phyloP scores from a whole-genome alignment of 2,329 filamentous ascomycete genomes.

The Tympanopsis confertula region DNA sequence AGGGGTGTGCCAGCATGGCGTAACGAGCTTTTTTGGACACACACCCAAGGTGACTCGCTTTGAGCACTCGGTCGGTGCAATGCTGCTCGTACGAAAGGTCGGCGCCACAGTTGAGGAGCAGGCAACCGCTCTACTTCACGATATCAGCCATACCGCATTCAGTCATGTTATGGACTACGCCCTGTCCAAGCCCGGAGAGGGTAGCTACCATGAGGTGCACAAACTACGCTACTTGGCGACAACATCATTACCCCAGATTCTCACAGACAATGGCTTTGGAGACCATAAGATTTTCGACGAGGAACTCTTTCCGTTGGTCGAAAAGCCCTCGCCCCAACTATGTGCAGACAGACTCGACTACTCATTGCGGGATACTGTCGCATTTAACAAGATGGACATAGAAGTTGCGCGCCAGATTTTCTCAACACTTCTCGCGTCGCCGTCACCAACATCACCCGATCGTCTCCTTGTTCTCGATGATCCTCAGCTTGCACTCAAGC shows the following conservation, averaged over 20 bases:
- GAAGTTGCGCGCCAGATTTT: slow-evolving; percentile 15
- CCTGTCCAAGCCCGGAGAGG: slow-evolving; percentile 19
- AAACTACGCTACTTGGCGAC: slow-evolving; percentile 20
- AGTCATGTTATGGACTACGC: slow-evolving; percentile 26
- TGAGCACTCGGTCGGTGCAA: slow-evolving; percentile 25
- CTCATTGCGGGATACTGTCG: slow-evolving; percentile 19
- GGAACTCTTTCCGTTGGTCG: slow-evolving; percentile 23
- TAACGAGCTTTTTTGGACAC: slow-evolving; percentile 19
- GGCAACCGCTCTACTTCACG: slow-evolving; percentile 23
- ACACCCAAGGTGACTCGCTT: slow-evolving; percentile 21
- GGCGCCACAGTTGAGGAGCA: slow-evolving; percentile 21
- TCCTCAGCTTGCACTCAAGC: slow-evolving; percentile 12
- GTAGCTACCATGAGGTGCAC: slow-evolving; percentile 25
- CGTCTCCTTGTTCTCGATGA: slow-evolving; percentile 19
- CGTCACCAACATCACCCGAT: slow-evolving; percentile 8
- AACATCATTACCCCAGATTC: slow-evolving; percentile 18
- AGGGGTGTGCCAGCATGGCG: slow-evolving; percentile 22
- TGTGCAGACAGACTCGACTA: slow-evolving; percentile 27
- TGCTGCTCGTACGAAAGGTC: slow-evolving; percentile 21
- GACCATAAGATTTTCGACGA: slow-evolving; percentile 18
- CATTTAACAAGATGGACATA: slow-evolving; percentile 16
- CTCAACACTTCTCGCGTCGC: slow-evolving; percentile 14
- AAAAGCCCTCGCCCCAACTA: slow-evolving; percentile 21
- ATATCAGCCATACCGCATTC: slow-evolving; percentile 24
- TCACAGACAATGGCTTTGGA: slow-evolving; percentile 15